Base-by-base conservation (phyloP, 371 early-diverging fungal species). In the Blakeslea trispora region DNA sequence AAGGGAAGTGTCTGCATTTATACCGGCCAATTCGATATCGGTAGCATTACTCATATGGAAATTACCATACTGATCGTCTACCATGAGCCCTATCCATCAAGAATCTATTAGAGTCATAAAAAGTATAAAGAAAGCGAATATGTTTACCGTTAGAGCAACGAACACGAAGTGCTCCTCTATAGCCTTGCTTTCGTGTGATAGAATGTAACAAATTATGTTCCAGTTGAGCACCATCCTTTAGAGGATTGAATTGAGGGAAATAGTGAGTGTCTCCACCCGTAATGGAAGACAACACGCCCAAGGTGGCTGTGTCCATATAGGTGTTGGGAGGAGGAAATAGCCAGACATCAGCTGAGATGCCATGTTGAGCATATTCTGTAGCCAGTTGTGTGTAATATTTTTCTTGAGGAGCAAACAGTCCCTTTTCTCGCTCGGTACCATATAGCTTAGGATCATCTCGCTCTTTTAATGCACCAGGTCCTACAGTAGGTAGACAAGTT, bases 61-160 rank as follows among this genome's bases (percentile, higher is more conserved):
- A 79, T 97, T 97, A 43, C 99, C 99, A 61, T 87, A 89, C 59
- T 97, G 90, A 35, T 95, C 92, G 1, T 80, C 79, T 3, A 94
- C 78, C 22, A 88, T 81, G 37, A 98, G 68, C 0, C 92, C 90
- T 88, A 54, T n/a, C n/a, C n/a, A n/a, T n/a, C n/a, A 21, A 10
- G 21, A 42, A 39, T 19, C 5, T 17, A n/a, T 22, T 41, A 23
- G 48, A 23, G 14, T 23, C 22, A 40, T 35, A 9, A 37, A 51
- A n/a, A n/a, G n/a, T 32, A 32, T 18, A 1, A 3, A 28, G 28
- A 28, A 7, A 7, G 7, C 17, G n/a, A 0, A 22, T 0, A 23
- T 13, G 19, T 42, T 61, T 69, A 74, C 93, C 95, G 52, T 93
- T 90, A 5, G 96, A 95, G 53, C 90, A 89, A 34, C 99, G 89